Base-by-base conservation (phyloP, 495 filamentous ascomycete genomes). In the Aspergillus baeticus region DNA sequence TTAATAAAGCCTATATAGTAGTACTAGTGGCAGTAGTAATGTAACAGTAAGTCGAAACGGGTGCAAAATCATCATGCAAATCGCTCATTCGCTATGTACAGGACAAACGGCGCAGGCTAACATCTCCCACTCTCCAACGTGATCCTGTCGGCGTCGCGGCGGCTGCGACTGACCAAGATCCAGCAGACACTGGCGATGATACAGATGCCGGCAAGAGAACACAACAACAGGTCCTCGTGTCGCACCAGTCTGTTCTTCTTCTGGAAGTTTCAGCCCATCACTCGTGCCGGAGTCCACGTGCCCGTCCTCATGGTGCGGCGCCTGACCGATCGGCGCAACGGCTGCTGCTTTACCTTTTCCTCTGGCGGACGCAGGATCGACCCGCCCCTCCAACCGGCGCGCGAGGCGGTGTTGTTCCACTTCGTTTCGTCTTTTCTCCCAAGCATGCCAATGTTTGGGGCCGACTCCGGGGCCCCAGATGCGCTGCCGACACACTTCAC, bases 401-500 rank as follows among this genome's bases (percentile, higher is more conserved):
- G 65, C 63, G 35, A 69, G 60, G 26, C 69, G 67, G 51, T 65
- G 72, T 43, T 69, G 64, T 26, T 74, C 70, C 13, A 66, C 64
- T n/a, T 73, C 67, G 10, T 74, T 71, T 63, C 88, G 82, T 48
- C 75, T 80, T 51, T 77, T 77, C 67, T 91, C 84, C 91, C 91
- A 97, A 7, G 84, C 87, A 34, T 88, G 82, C 77, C 90, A 97
- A 17, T 93, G 80, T 45, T 84, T 77, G 3, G 86, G 83, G 1
- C 89, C 87, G 15, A 89, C 88, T 2, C 91, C 92, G 2, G 91
- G 91, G 0, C 94, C 94, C 94, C 94, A 99, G 2, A 91, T 84
- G 17, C 91, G 78, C 58, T 82, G 82, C 23, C 86, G 86, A 53
- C 94, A 99, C 8, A 84, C 83, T 66, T 96, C 94, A 61, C 94